Evolutionary conservation across 2,329 filamentous ascomycete genomes (phyloP), one percentile per base, ranked within the genome.

Genomic region (Pseudogymnoascus destructans): DNA sequence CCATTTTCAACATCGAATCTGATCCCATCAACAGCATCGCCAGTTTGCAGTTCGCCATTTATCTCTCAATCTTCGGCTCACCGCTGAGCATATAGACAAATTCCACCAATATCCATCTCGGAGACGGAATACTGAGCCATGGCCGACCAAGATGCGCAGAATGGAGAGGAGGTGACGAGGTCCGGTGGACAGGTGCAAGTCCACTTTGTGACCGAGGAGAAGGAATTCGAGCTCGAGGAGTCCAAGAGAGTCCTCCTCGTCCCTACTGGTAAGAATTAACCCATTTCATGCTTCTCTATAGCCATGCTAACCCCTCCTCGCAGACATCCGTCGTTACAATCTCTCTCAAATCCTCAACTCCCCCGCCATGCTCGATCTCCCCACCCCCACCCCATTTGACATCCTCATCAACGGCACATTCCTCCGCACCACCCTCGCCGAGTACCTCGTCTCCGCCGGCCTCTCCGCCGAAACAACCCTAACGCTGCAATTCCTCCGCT

Each of bases 391-490:
- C 52, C 89, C 89, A 15, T 86, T 98, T 73, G 93, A 98, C 73
- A 97, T 98, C 75, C 80, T 98, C 65, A 85, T 95, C 73, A 93
- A 96, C 72, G 93, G 93, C 71, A 85, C 86, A 67, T 96, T 95
- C 72, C 80, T 98, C 57, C 86, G 88, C 62, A 87, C 90, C 23
- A 89, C 88, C 15, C 81, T 98, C 64, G 89, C 95, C 70, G 88
- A 96, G 67, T 95, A 95, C 73, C 82, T 98, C 61, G 84, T 84
- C 13, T 77, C 84, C 62, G 87, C 93, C 67, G 92, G 92, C 55
- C 84, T 97, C 61, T 95, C 89, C 17, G 81, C 89, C 40, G 93
- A 98, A 75, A 87, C 85, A 3, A 92, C 86, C 3, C 75, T 98
- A 57, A 86, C 85, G 33, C 79, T 98, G 59, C 91, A 97, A 75